phyloP scores from a whole-genome alignment of 768 basidiomycete genomes.

The Tylopilus rubrobrunneus region DNA sequence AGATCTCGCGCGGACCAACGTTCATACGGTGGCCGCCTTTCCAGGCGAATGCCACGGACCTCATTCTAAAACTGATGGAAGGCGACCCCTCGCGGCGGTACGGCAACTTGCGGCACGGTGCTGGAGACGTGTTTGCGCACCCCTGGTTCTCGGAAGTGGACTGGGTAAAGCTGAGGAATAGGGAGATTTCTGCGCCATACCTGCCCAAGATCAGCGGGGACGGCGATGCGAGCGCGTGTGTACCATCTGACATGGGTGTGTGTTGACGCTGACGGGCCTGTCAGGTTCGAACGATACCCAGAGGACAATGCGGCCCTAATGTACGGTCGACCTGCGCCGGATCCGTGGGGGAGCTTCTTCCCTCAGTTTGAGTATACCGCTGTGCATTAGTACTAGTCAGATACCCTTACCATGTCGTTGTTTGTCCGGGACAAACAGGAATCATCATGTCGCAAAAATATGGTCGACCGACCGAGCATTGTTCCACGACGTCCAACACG shows the following conservation, averaged over 20 bases:
- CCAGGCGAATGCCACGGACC: constrained; percentile 73
- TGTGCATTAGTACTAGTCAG: constrained; percentile 32
- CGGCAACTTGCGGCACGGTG: constrained; percentile 86
- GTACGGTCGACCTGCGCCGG: constrained; percentile 57
- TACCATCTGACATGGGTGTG: constrained; percentile 10
- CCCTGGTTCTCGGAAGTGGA: constrained; percentile 94
- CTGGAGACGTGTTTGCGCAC: constrained; percentile 89
- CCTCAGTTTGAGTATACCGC: constrained; percentile 69
- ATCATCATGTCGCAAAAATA: constrained; percentile 37
- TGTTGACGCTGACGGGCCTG: background rate
- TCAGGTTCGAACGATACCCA: constrained; percentile 74
- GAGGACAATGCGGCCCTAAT: constrained; percentile 61
- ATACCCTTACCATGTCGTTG: background rate
- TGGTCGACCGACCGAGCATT: constrained; percentile 22
- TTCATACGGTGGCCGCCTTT: constrained; percentile 79
- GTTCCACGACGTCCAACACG: constrained; percentile 15
- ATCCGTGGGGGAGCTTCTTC: constrained; percentile 67
- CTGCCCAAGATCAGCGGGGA: constrained; percentile 88
- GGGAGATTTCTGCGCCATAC: constrained; percentile 95
- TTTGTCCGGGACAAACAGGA: constrained; percentile 33
- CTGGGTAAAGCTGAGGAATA: constrained; percentile 73
- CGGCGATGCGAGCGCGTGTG: constrained; percentile 92
- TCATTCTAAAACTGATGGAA: constrained; percentile 90
- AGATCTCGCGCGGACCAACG: constrained; percentile 74
- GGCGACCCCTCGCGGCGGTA: constrained; percentile 82